Evolutionary conservation across 2,329 filamentous ascomycete genomes (phyloP), one percentile per base, ranked within the genome.

Genomic region (Exophiala sp.): DNA sequence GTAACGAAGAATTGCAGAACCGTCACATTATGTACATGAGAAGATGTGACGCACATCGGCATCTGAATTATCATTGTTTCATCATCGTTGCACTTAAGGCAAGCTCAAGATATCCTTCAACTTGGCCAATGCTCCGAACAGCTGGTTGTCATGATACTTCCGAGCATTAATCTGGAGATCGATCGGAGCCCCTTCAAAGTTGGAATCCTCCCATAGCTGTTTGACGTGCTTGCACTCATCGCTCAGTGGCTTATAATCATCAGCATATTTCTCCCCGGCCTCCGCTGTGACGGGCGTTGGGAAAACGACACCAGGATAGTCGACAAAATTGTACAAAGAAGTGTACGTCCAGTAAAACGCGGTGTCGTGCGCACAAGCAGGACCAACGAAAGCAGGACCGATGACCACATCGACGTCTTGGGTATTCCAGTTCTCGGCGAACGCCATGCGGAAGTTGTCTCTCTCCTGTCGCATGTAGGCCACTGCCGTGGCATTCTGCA

Each of bases 311-410:
- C 82, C 80, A 0, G 83, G 78, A 61, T 81, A 84, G 63, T 87
- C 83, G 14, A 87, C 66, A 47, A 86, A 63, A 8, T 85, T 82
- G 61, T 83, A 85, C 2, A 74, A 75, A 12, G 75, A 78, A 1
- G 83, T 85, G 61, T 88, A 88, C 1, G 77, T 78, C 83, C 84
- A 88, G 60, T 81, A 81, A 35, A 68, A 73, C 65, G 85, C 63
- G 54, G 73, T 69, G 59, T 81, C 67, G 58, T 82, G 75, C 57
- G 78, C 68, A 2, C 75, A 79, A n/a, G 81, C 81, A 2, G 73
- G 72, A 1, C 78, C 76, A 49, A 81, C 78, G 0, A 81, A 77
- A 0, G 76, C 78, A 63, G 84, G 84, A 68, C 81, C 86, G 2
- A 76, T 71, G 68, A 87, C 84, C 48, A 84, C 76, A 8, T 77